phyloP scores from a whole-genome alignment of 495 filamentous ascomycete species.

The Tetracladium setigerum region DNA sequence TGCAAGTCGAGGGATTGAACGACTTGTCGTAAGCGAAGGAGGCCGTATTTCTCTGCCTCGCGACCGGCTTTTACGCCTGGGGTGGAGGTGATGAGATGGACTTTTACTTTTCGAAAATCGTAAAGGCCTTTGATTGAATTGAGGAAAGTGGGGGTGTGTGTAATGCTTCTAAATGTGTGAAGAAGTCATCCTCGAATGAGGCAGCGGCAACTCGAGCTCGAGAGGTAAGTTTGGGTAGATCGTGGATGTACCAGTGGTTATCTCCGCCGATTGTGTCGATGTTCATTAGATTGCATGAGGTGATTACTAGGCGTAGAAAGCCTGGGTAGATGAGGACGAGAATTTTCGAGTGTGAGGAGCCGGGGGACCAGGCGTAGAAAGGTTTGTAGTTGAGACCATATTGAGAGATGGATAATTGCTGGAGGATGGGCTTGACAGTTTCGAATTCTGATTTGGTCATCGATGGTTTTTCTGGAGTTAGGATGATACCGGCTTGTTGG shows the following conservation, averaged over 20 bases:
- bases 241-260: slow-evolving; percentile 22
- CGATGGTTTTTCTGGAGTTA: slow-evolving; percentile 12
- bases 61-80: slow-evolving; percentile 10
- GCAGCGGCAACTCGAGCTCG: background rate
- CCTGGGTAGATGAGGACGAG: slow-evolving; percentile 15
- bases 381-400: slow-evolving; percentile 17
- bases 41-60: slow-evolving; percentile 16
- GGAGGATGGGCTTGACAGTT: slow-evolving; percentile 6
- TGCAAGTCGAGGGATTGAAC: slow-evolving; percentile 7
- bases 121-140: slow-evolving; percentile 13
- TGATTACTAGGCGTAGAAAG: slow-evolving; percentile 17
- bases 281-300: slow-evolving; percentile 21
- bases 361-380: slow-evolving; percentile 16
- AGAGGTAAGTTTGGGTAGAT: slow-evolving; percentile 12
- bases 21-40: slow-evolving; percentile 14
- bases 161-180: slow-evolving; percentile 16
- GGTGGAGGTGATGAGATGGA: slow-evolving; percentile 15
- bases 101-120: slow-evolving; percentile 14
- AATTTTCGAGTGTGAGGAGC: slow-evolving; percentile 17
- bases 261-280: slow-evolving; percentile 17
- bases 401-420: slow-evolving; percentile 1
- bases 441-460: slow-evolving; percentile 13
- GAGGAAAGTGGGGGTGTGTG: slow-evolving; percentile 10
- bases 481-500: slow-evolving; percentile 3
- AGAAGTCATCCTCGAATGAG: slow-evolving; percentile 12